Evolutionary conservation across 2,329 filamentous ascomycete species (phyloP).

Genomic region (Alternaria sp.): DNA sequence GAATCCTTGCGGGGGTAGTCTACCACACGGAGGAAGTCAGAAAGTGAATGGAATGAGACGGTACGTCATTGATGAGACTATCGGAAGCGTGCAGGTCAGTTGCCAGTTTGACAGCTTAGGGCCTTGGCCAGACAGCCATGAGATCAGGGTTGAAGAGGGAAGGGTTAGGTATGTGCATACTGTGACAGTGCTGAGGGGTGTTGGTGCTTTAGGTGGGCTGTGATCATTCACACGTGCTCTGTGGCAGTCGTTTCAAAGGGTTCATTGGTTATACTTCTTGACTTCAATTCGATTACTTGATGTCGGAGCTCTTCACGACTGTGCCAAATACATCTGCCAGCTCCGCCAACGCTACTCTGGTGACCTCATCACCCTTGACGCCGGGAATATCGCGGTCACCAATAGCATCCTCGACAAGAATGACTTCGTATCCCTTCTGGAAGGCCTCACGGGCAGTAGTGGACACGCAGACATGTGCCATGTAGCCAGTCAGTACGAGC

Average conservation of each 20-base stretch:
- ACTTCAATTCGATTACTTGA: slow-evolving; percentile 44
- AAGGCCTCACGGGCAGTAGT: slow-evolving; percentile 68
- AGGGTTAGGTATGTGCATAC: slow-evolving; percentile 46
- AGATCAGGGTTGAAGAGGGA: slow-evolving; percentile 37
- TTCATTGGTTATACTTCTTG: neutral
- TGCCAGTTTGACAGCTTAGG: slow-evolving; percentile 44
- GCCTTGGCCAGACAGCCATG: slow-evolving; percentile 39
- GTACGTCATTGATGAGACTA: slow-evolving; percentile 41
- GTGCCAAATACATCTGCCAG: slow-evolving; percentile 71
- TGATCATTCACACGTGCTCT: too few species aligned
- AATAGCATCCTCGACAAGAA: slow-evolving; percentile 68
- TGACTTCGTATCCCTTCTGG: slow-evolving; percentile 69
- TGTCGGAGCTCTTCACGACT: slow-evolving; percentile 61
- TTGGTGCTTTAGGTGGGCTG: neutral
- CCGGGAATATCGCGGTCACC: slow-evolving; percentile 74
- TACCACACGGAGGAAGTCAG: slow-evolving; percentile 35
- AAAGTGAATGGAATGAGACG: slow-evolving; percentile 40
- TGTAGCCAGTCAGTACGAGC: slow-evolving; percentile 68
- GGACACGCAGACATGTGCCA: slow-evolving; percentile 72
- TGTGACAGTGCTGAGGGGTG: slow-evolving; percentile 34
- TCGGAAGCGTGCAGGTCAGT: slow-evolving; percentile 40
- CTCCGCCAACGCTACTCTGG: slow-evolving; percentile 61
- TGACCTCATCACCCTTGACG: slow-evolving; percentile 63
- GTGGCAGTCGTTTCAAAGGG: neutral
- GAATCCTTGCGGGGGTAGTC: slow-evolving; percentile 34